phyloP scores from a whole-genome alignment of 257 asterid genomes.

The Jacaranda copaia region DNA sequence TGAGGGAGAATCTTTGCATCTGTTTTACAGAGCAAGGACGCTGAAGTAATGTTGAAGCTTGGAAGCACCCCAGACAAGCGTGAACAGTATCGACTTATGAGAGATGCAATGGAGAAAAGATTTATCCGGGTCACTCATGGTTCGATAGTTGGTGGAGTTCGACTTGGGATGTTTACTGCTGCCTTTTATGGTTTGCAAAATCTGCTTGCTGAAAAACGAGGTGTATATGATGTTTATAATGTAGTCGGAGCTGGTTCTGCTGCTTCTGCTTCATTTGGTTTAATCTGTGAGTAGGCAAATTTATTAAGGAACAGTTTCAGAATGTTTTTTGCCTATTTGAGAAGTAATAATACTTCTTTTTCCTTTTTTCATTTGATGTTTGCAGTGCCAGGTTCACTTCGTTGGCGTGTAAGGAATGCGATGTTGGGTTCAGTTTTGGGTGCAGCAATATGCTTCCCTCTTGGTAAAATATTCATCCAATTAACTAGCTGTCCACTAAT shows the following conservation, averaged over 20 bases:
- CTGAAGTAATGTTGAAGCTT: constrained; percentile 95
- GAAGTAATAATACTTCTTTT: constrained; percentile 13
- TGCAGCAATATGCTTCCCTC: constrained; percentile 90
- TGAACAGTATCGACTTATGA: constrained; percentile 90
- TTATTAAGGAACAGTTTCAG: neutral
- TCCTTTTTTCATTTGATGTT: constrained; percentile 31
- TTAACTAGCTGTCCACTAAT: constrained; percentile 16
- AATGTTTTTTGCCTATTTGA: constrained; percentile 18
- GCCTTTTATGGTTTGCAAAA: constrained; percentile 86
- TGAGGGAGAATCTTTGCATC: constrained; percentile 37
- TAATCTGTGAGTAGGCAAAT: constrained; percentile 64
- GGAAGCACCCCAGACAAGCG: constrained; percentile 98
- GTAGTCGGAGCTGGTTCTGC: constrained; percentile 97
- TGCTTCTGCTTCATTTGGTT: constrained; percentile 92
- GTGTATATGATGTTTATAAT: constrained; percentile 86
- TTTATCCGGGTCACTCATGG: constrained; percentile 91
- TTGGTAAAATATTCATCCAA: constrained; percentile 60
- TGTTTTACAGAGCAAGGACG: constrained; percentile 86
- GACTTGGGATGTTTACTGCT: constrained; percentile 97
- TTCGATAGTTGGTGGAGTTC: constrained; percentile 92
- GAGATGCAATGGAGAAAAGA: constrained; percentile 99
- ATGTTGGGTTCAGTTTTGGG: constrained; percentile 91
- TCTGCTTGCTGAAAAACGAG: constrained; percentile 86
- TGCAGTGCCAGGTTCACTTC: constrained; percentile 92
- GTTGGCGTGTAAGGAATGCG: constrained; percentile 88